Evolutionary conservation across 805 yeast genomes (phyloP).

Genomic region (Yamadazyma paraphyllophila): DNA sequence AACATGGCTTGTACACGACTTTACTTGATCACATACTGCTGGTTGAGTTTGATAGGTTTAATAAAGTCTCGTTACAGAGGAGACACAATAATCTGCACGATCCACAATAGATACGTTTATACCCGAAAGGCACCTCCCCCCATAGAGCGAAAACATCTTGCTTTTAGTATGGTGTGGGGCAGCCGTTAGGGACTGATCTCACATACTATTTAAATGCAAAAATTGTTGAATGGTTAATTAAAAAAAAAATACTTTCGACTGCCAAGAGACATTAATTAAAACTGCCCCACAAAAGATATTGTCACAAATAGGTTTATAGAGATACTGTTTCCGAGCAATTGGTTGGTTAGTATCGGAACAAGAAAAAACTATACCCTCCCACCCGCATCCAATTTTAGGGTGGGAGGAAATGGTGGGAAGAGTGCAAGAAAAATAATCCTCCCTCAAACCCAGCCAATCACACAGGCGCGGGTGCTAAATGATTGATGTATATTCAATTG

Average conservation of each 20-base stretch:
- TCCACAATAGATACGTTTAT: no score
- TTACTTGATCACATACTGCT: no score
- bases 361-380: not conserved
- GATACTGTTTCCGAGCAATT: no score
- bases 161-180: constrained; percentile 2
- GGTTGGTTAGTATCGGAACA: no score
- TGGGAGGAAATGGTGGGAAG: not conserved
- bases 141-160: not conserved
- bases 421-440: not conserved
- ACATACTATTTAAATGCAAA: not conserved
- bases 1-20: not conserved
- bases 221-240: not conserved
- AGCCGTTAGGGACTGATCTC: not conserved
- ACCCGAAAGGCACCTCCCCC: not conserved
- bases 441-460: not conserved
- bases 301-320: no score
- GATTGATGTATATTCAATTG: no score
- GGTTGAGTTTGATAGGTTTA: no score
- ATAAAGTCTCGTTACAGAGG: no score
- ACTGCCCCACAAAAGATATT: not conserved
- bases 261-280: not conserved
- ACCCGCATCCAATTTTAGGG: not conserved
- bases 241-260: not conserved
- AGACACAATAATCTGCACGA: no score
- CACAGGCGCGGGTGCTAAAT: not conserved